Evolutionary conservation across 129 eudicot genomes (phyloP).

Genomic region (Ambrosia trifida): DNA sequence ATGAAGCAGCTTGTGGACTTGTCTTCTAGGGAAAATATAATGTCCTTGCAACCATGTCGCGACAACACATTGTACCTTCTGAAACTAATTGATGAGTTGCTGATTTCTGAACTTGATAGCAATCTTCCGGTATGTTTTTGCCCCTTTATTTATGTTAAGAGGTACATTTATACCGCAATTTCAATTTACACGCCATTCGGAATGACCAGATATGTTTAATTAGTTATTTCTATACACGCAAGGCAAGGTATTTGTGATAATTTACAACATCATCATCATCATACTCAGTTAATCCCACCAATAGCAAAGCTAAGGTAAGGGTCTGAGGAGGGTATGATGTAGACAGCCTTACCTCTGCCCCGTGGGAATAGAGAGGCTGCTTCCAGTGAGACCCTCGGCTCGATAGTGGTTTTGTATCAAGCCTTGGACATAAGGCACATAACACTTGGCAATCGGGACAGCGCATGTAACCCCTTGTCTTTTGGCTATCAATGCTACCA

Average conservation of each 20-base stretch:
- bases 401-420: no score
- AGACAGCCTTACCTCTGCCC: no score
- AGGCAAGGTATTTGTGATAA: neutral
- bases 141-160: neutral
- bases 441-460: no score
- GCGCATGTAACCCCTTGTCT: no score
- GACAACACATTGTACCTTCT: slow-evolving; percentile 89
- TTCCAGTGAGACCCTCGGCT: no score
- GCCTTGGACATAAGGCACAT: no score
- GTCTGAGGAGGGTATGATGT: no score
- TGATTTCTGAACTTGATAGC: slow-evolving; percentile 74
- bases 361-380: no score
- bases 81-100: slow-evolving; percentile 83
- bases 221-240: neutral
- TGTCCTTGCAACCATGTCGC: slow-evolving; percentile 91
- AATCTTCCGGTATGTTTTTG: slow-evolving; percentile 68
- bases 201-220: neutral
- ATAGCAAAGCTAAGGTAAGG: no score
- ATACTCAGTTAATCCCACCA: no score
- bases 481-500: no score
- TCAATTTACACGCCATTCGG: neutral
- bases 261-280: no score
- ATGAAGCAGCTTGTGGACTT: slow-evolving; percentile 53
- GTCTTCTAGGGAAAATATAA: slow-evolving; percentile 69
- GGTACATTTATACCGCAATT: neutral